Evolutionary conservation across 306 rosid genomes (phyloP), one percentile per base, ranked within the genome.

Genomic region (Senna tora): DNA sequence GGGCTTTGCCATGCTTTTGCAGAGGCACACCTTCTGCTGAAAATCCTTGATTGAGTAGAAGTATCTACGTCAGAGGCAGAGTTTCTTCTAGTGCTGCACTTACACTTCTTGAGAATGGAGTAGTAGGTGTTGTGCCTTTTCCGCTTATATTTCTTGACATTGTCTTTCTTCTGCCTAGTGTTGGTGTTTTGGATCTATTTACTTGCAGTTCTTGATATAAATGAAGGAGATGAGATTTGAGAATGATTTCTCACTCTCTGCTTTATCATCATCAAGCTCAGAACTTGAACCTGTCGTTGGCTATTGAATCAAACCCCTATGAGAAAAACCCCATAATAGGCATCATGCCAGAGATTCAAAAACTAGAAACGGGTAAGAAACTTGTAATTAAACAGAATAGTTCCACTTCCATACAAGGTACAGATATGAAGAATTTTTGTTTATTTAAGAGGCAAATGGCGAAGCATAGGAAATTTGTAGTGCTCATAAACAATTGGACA

Each of bases 121-220:
- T 79, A 5, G 61, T 79, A 25, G 30, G 89, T 43, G 89, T 81
- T 39, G 61, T 77, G 77, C 85, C 73, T 66, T 78, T 50, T 43
- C 79, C 51, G 73, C 84, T 82, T 33, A 30, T 38, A 11, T 21
- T 61, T 65, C 86, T 86, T 41, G 92, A 87, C 13, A 71, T 28
- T 17, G 72, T 72, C 28, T 78, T 64, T 51, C 30, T 64, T 51
- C 30, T 25, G 57, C 51, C 74, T 49, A 92, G 96, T 28, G 84
- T 79, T 5, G 96, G 97, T 1, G 97, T 92, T 55, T 83, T 84
- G 12, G 85, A 77, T 81, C 93, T 89, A 25, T 71, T 93, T 80
- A 53, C 80, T 82, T 58, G 6, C 34, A 62, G 42, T 22, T 75
- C 84, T 80, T 16, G 84, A 66, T 32, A 77, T 7, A 9, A 72